These are phyloP conservation scores for Leishmania guyanensis DNA, from an alignment of 208 protist species.

Conservation along the genomic window DNA sequence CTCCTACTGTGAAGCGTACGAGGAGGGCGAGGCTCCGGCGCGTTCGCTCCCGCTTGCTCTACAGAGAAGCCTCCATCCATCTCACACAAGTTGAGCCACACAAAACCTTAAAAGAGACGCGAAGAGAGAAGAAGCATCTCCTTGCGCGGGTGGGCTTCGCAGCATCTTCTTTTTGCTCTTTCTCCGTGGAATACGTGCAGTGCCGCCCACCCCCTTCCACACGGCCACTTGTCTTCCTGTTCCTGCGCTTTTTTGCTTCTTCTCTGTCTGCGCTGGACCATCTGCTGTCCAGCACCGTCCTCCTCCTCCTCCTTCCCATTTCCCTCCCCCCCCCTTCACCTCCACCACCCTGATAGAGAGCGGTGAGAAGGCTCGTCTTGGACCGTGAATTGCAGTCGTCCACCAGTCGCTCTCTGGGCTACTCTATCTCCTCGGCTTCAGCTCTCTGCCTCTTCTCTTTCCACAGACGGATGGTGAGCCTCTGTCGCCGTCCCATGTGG, in stretches of 20 bases:
- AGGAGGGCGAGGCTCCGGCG: background rate
- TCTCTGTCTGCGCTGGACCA: no score
- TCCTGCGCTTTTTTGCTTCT: no score
- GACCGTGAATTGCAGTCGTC: background rate
- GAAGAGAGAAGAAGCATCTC: background rate
- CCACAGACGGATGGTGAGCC: background rate
- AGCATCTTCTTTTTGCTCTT: background rate
- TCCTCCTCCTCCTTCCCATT: no score
- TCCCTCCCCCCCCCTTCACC: no score
- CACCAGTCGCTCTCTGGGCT: background rate
- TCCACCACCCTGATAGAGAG: no score
- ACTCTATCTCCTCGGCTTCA: no score
- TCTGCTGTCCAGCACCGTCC: no score
- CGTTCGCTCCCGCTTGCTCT: background rate
- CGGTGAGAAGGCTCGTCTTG: background rate
- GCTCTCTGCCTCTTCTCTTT: background rate
- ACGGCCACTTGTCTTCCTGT: background rate
- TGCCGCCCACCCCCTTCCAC: background rate
- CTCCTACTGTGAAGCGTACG: background rate
- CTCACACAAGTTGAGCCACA: background rate
- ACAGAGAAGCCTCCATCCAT: background rate
- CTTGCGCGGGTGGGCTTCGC: background rate
- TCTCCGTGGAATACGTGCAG: background rate
- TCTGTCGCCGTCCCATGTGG: background rate
- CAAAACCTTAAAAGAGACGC: background rate